These are phyloP conservation scores for Solanum habrochaites DNA, from an alignment of 257 asterid genomes.

Conservation along the genomic window DNA sequence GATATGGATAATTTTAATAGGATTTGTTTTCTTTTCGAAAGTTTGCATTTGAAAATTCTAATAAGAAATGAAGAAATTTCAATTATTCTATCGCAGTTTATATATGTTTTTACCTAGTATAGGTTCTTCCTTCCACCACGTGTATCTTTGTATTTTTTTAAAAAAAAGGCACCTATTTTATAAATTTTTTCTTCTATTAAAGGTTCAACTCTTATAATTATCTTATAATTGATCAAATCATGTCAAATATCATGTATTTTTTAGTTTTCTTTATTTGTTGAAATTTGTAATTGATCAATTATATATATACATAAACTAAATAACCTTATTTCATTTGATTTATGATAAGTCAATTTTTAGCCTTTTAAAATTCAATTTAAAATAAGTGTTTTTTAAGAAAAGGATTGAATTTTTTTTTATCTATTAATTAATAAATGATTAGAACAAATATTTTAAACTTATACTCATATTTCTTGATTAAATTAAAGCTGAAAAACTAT, in stretches of 20 bases:
- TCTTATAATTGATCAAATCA: background rate
- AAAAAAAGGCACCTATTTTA: background rate
- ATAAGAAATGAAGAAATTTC: background rate
- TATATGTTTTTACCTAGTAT: background rate
- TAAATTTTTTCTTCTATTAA: background rate
- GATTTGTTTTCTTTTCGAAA: fast-evolving
- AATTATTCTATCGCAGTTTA: too few species aligned
- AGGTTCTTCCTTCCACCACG: background rate
- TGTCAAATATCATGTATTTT: background rate
- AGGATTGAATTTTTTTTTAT: background rate
- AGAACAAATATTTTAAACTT: too few species aligned
- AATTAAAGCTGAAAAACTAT: background rate
- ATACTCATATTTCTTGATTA: too few species aligned
- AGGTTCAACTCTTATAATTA: background rate
- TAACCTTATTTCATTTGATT: background rate
- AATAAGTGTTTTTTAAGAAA: background rate
- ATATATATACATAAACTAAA: background rate
- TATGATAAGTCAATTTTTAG: background rate
- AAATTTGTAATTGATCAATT: background rate
- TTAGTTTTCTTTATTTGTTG: background rate
- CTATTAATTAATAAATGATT: background rate
- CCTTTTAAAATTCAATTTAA: background rate
- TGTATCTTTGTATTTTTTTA: background rate
- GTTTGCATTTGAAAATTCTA: fast-evolving
- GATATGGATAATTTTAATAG: fast-evolving